These are phyloP conservation scores for Eimeria brunetti DNA, from an alignment of 169 alveolate genomes.

Conservation along the genomic window DNA sequence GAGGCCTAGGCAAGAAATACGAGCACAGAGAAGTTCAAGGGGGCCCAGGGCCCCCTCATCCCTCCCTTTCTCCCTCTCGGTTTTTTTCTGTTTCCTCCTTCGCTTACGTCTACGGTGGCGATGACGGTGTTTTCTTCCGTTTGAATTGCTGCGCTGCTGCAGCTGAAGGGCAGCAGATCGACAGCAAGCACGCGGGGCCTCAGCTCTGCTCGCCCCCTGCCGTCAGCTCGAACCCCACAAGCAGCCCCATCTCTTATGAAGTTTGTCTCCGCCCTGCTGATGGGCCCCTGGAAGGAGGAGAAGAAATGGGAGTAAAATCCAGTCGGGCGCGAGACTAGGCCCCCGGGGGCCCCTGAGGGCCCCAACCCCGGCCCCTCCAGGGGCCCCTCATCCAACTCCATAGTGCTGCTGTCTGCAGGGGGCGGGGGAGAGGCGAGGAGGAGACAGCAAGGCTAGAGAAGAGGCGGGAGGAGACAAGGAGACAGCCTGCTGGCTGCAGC, in stretches of 20 bases:
- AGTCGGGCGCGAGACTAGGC: not conserved
- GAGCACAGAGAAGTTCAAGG: too few relatives aligned
- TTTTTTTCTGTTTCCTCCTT: not conserved
- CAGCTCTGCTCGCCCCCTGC: constrained; percentile 26
- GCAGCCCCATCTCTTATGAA: constrained; percentile 29
- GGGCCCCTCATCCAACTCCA: constrained; percentile 54
- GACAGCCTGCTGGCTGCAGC: not conserved
- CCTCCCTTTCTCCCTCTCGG: not conserved
- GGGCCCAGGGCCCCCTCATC: not conserved
- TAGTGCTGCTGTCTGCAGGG: not conserved
- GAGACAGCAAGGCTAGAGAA: not conserved
- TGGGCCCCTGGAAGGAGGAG: constrained; percentile 53
- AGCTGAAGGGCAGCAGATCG: constrained; percentile 49
- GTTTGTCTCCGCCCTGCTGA: not conserved
- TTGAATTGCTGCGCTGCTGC: constrained; percentile 62
- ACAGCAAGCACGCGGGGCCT: constrained; percentile 32
- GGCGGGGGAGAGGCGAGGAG: not conserved
- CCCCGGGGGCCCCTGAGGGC: constrained; percentile 16
- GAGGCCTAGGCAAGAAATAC: too few relatives aligned
- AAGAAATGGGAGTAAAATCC: constrained; percentile 40
- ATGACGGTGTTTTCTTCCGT: constrained; percentile 49
- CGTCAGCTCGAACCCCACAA: constrained; percentile 40
- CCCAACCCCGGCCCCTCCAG: constrained; percentile 4
- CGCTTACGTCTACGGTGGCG: constrained; percentile 30
- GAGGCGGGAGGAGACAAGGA: not conserved